Conservation (phyloP, 2,329 filamentous ascomycete species). For the Cryphonectria radicalis region DNA sequence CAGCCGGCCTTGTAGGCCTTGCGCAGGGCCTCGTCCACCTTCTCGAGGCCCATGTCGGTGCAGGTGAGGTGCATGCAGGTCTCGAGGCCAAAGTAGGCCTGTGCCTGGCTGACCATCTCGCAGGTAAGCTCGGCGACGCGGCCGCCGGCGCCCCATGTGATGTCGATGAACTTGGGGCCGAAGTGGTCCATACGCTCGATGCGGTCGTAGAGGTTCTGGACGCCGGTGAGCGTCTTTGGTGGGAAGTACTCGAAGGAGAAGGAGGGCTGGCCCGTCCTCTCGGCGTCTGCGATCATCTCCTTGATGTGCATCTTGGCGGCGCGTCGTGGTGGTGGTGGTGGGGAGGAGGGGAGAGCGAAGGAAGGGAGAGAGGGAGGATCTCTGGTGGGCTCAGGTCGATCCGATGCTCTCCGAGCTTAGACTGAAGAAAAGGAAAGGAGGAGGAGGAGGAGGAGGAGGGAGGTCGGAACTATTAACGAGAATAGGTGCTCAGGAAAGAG, state of each 20-base stretch:
- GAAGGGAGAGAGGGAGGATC: not conserved
- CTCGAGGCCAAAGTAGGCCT: constrained; percentile 93
- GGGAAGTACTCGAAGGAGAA: constrained; percentile 99
- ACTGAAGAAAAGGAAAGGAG: not conserved
- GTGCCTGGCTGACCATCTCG: constrained; percentile 96
- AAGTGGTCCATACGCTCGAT: constrained; percentile 99
- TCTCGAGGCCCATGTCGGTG: constrained; percentile 94
- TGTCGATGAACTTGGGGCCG: constrained; percentile 94
- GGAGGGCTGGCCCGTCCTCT: constrained; percentile 77
- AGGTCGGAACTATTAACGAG: not conserved
- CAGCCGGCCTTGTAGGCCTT: constrained; percentile 93
- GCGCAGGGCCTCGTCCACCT: constrained; percentile 85
- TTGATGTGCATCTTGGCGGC: constrained; percentile 84
- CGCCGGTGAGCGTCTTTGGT: constrained; percentile 94
- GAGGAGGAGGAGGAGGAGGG: not conserved
- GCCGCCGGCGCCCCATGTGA: constrained; percentile 97
- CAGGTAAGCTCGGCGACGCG: constrained; percentile 88
- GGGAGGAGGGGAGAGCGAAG: not conserved
- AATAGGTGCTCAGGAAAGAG: not conserved
- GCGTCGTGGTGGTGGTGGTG: not conserved
- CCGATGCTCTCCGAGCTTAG: not conserved
- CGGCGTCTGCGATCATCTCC: constrained; percentile 83
- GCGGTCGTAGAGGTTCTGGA: constrained; percentile 98
- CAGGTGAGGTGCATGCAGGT: constrained; percentile 99
- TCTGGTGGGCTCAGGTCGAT: not conserved